Conservation (phyloP, 2,329 filamentous ascomycete species). For the Colletotrichum sp. region DNA sequence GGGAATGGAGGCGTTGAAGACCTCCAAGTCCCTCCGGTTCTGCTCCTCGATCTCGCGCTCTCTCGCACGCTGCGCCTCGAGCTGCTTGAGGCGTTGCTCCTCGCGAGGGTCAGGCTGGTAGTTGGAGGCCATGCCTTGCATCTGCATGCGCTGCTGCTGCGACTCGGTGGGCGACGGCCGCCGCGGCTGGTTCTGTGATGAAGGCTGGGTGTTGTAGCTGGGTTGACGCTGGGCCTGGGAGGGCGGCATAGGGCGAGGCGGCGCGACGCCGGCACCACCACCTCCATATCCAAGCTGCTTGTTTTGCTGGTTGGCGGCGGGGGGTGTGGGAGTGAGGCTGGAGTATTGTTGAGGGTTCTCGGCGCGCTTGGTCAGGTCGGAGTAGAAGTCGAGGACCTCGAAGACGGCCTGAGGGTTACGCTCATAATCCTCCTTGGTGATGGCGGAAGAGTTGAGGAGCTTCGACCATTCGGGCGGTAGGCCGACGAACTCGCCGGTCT, state of each 20-base stretch:
- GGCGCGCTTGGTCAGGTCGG: slow-evolving; percentile 78
- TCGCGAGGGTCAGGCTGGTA: slow-evolving; percentile 60
- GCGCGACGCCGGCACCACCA: slow-evolving; percentile 65
- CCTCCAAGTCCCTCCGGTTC: slow-evolving; percentile 78
- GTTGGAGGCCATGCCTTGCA: slow-evolving; percentile 60
- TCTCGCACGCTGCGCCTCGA: slow-evolving; percentile 61
- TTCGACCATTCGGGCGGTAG: slow-evolving; percentile 97
- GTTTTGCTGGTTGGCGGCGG: slow-evolving; percentile 59
- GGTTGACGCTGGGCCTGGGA: slow-evolving; percentile 44
- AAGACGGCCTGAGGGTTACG: slow-evolving; percentile 90
- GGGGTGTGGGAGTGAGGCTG: slow-evolving; percentile 71
- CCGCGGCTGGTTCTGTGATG: slow-evolving; percentile 42
- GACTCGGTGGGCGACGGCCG: slow-evolving; percentile 51
- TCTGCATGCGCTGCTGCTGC: slow-evolving; percentile 60
- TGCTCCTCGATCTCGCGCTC: slow-evolving; percentile 67
- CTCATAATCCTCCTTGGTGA: slow-evolving; percentile 98
- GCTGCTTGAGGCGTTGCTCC: slow-evolving; percentile 66
- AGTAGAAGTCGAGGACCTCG: slow-evolving; percentile 85
- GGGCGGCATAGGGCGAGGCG: slow-evolving; percentile 70
- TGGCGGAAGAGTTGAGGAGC: slow-evolving; percentile 91
- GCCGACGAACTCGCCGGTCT: slow-evolving; percentile 93
- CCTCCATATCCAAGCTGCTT: slow-evolving; percentile 68
- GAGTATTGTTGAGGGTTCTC: slow-evolving; percentile 74
- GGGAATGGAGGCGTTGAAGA: slow-evolving; percentile 88
- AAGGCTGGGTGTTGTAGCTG: slow-evolving; percentile 43